Conservation (phyloP, 139 green algal genomes). For the Nannochloris sp. region DNA sequence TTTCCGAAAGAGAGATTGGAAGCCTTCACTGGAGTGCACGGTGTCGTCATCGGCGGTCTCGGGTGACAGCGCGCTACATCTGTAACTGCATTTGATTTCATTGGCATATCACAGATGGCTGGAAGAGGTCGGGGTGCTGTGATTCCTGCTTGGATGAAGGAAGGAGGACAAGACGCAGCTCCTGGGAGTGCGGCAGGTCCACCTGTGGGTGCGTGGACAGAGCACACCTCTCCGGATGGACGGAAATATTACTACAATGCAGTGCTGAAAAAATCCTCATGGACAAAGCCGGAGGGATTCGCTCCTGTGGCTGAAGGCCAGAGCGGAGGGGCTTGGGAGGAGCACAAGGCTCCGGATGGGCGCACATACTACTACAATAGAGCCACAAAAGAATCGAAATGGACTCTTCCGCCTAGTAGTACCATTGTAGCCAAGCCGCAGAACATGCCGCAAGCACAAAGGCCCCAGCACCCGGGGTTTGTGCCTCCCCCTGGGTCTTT, state of each 20-base stretch:
- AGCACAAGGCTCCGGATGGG: constrained; percentile 72
- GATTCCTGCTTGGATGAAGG: constrained; percentile 28
- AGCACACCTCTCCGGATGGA: constrained; percentile 79
- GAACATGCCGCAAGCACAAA: not conserved
- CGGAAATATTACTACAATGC: constrained; percentile 92
- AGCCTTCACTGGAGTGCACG: no score
- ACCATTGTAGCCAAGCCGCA: not conserved
- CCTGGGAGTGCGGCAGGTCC: not conserved
- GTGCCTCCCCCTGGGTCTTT: constrained; percentile 2
- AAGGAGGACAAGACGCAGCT: not conserved
- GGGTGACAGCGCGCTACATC: not conserved
- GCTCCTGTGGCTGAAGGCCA: constrained; percentile 1
- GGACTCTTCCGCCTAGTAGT: constrained; percentile 66
- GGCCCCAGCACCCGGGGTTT: not conserved
- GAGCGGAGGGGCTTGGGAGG: constrained; percentile 51
- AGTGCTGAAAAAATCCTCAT: constrained; percentile 61
- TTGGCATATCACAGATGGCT: constrained; percentile 8
- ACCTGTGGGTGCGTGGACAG: constrained; percentile 52
- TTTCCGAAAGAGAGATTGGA: no score
- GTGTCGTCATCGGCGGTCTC: not conserved
- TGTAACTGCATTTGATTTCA: not conserved
- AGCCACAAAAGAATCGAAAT: constrained; percentile 61
- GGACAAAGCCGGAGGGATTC: constrained; percentile 82
- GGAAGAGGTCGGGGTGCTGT: constrained; percentile 22
- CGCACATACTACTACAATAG: constrained; percentile 89